These are phyloP conservation scores for Coemansia nantahalensis DNA, from an alignment of 192 early-diverging fungal genomes.

Conservation along the genomic window DNA sequence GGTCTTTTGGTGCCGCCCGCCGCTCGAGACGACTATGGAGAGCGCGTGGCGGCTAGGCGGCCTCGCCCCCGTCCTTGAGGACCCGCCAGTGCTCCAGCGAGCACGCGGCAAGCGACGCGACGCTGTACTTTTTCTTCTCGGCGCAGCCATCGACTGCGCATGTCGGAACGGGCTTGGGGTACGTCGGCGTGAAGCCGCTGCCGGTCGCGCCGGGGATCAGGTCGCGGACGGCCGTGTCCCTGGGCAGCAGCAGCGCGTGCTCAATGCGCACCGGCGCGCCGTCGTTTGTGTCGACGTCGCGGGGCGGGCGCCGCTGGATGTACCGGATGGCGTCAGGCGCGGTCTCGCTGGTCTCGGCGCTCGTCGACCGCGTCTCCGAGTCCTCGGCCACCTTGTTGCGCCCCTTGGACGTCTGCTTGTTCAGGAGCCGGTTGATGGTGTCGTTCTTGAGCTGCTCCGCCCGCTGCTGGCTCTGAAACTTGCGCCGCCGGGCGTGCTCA, in stretches of 20 bases:
- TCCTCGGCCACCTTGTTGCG: slow-evolving; percentile 62
- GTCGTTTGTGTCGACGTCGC: neutral
- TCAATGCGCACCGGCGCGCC: slow-evolving; percentile 11
- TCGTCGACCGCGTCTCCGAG: slow-evolving; percentile 46
- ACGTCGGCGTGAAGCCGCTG: slow-evolving; percentile 22
- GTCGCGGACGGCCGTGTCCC: slow-evolving; percentile 11
- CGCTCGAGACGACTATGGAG: neutral
- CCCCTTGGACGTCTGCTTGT: slow-evolving; percentile 75
- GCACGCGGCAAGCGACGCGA: slow-evolving; percentile 56
- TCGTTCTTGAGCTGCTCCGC: slow-evolving; percentile 72
- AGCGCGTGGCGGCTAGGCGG: no score
- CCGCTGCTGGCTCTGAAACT: slow-evolving; percentile 74
- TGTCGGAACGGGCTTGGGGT: slow-evolving; percentile 48
- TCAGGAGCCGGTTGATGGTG: slow-evolving; percentile 76
- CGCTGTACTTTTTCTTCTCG: slow-evolving; percentile 58
- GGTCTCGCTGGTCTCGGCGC: slow-evolving; percentile 23
- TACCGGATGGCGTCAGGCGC: slow-evolving; percentile 18
- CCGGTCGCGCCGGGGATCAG: slow-evolving; percentile 18
- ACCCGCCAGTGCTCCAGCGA: slow-evolving; percentile 59
- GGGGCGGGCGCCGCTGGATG: slow-evolving; percentile 17
- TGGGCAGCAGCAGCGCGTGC: slow-evolving; percentile 16
- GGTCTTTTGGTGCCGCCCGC: no score
- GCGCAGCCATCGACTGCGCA: slow-evolving; percentile 55
- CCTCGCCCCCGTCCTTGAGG: slow-evolving; percentile 6
- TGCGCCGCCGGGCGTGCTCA: slow-evolving; percentile 71